Conservation (phyloP, 768 basidiomycete genomes). For the Crassisporium funariophilum region DNA sequence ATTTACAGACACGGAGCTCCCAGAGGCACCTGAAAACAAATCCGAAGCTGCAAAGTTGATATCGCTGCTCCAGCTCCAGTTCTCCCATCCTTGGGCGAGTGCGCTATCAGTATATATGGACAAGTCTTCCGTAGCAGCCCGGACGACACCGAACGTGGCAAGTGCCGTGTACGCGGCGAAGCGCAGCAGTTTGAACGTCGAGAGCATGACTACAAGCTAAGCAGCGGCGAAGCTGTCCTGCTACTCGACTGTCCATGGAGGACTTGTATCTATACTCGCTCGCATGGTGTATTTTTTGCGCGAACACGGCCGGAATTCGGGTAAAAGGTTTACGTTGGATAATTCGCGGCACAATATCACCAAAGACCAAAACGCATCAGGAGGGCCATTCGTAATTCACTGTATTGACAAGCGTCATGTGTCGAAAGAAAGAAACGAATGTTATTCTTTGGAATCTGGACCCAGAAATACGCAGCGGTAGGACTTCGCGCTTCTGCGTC, state of each 20-base stretch:
- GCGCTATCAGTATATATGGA: slow-evolving; percentile 42
- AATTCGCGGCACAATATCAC: slow-evolving; percentile 24
- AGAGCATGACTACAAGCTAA: slow-evolving; percentile 17
- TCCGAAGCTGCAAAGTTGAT: slow-evolving; percentile 49
- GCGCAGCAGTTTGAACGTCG: slow-evolving; percentile 16
- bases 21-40: slow-evolving; percentile 41
- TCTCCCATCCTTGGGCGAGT: slow-evolving; percentile 48
- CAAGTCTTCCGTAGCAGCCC: slow-evolving; percentile 34
- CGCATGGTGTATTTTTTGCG: background rate
- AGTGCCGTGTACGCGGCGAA: slow-evolving; percentile 23
- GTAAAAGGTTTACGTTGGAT: slow-evolving; percentile 19
- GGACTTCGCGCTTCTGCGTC: too few relatives aligned
- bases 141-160: slow-evolving; percentile 19
- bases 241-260: background rate
- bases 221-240: slow-evolving; percentile 4
- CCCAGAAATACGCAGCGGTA: too few relatives aligned
- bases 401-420: slow-evolving; percentile 7
- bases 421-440: too few relatives aligned
- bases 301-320: slow-evolving; percentile 28
- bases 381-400: background rate
- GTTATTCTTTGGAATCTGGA: too few relatives aligned
- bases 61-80: slow-evolving; percentile 53
- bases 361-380: too few relatives aligned
- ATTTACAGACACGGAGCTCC: slow-evolving; percentile 45
- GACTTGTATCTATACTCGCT: slow-evolving; percentile 5